Evolutionary conservation across 495 filamentous ascomycete genomes (phyloP).

Genomic region (Talaromyces trachyspermus): DNA sequence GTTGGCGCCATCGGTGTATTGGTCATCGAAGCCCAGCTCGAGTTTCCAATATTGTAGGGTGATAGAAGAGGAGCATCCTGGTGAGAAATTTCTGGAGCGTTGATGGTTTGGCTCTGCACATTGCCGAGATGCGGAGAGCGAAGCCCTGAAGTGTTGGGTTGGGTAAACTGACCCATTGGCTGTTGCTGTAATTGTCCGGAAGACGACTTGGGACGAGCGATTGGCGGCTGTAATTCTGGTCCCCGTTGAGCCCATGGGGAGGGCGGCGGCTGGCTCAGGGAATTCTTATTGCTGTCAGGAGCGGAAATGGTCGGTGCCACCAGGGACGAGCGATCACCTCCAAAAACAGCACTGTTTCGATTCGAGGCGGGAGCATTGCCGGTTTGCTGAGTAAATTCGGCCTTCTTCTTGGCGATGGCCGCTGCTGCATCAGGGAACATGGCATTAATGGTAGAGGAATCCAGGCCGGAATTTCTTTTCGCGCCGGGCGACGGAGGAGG

Average conservation of each 20-base stretch:
- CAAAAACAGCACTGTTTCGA: constrained; percentile 82
- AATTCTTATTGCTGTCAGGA: constrained; percentile 49
- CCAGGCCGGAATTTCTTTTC: constrained; percentile 88
- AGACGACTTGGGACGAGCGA: constrained; percentile 79
- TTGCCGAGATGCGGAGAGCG: constrained; percentile 75
- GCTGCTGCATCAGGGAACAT: constrained; percentile 99
- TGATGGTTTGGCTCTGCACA: constrained; percentile 77
- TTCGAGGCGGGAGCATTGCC: constrained; percentile 86
- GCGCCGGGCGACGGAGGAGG: constrained; percentile 69
- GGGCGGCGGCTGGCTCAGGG: constrained; percentile 50
- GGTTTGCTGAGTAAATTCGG: constrained; percentile 90
- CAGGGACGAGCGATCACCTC: constrained; percentile 73
- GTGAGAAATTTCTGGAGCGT: constrained; percentile 57
- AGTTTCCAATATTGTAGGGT: constrained; percentile 74
- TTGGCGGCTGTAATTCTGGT: constrained; percentile 47
- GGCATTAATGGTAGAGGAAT: constrained; percentile 89
- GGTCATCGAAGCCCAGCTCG: constrained; percentile 97
- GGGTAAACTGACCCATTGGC: constrained; percentile 95
- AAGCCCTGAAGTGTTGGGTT: constrained; percentile 71
- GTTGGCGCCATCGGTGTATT: constrained; percentile 93
- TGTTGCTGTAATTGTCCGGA: constrained; percentile 67
- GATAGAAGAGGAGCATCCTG: constrained; percentile 77
- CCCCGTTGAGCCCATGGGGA: constrained; percentile 70
- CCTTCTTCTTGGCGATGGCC: constrained; percentile 94
- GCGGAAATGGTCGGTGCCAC: constrained; percentile 71